Percentiles rank a stretch among this genome's conserved stretches.
Conservation (phyloP, 306 rosid genomes). For the Quercus glauca region DNA sequence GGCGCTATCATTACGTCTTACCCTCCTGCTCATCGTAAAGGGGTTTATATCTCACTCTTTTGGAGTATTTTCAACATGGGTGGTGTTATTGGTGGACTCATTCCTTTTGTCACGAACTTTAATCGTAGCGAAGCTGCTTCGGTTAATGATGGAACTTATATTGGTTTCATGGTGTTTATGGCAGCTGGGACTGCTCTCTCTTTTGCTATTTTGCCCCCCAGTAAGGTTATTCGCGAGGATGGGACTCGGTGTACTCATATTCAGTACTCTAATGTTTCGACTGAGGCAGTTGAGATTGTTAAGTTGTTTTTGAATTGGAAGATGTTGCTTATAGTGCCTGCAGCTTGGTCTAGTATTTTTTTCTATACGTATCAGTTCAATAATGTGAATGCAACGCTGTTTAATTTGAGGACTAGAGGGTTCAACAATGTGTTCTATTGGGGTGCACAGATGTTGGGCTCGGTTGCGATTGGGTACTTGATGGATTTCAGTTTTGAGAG, state of each 20-base stretch:
- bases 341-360: constrained; percentile 82
- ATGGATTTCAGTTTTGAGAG: constrained; percentile 86
- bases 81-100: constrained; percentile 84
- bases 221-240: constrained; percentile 67
- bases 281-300: constrained; percentile 48
- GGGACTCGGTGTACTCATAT: constrained; percentile 63
- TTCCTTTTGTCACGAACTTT: constrained; percentile 69
- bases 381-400: constrained; percentile 61
- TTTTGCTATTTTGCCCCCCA: constrained; percentile 54
- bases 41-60: constrained; percentile 76
- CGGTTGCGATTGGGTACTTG: constrained; percentile 67
- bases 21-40: constrained; percentile 73
- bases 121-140: constrained; percentile 46
- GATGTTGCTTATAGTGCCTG: constrained; percentile 77
- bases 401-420: constrained; percentile 86
- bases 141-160: constrained; percentile 83
- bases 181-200: constrained; percentile 49
- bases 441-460: constrained; percentile 97
- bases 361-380: constrained; percentile 87
- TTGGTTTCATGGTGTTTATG: constrained; percentile 88
- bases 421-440: constrained; percentile 82
- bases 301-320: constrained; percentile 70
- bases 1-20: constrained; percentile 97
- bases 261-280: constrained; percentile 51
- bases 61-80: constrained; percentile 97